Evolutionary conservation across 1,284 basidiomycete species (phyloP).

Genomic region (Austropuccinia psidii): DNA sequence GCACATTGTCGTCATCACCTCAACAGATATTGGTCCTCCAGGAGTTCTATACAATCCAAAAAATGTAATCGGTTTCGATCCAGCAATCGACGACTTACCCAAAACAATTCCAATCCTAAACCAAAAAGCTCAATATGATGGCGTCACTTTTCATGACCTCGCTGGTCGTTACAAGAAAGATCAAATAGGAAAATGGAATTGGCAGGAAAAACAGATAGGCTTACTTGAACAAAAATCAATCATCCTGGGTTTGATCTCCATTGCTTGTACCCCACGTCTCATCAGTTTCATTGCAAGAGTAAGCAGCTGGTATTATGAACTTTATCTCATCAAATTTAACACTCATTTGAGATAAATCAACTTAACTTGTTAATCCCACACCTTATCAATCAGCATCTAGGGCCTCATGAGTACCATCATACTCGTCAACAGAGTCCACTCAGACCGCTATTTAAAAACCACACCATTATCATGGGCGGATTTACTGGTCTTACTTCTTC

Average conservation of each 20-base stretch:
- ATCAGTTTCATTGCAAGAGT: constrained; percentile 8
- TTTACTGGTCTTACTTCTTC: constrained; percentile 3
- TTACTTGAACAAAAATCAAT: constrained; percentile 25
- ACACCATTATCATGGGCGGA: background rate
- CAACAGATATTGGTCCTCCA: constrained; percentile 17
- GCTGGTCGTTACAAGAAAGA: constrained; percentile 5
- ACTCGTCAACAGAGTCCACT: background rate
- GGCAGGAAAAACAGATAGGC: constrained; percentile 13
- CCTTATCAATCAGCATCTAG: background rate
- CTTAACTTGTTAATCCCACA: background rate
- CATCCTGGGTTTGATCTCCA: background rate
- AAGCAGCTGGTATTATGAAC: background rate
- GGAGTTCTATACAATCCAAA: background rate
- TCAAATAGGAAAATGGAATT: constrained; percentile 1
- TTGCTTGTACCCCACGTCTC: background rate
- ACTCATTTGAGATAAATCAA: background rate
- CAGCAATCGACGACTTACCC: constrained; percentile 1
- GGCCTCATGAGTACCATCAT: background rate
- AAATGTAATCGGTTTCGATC: constrained; percentile 9
- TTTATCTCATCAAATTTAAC: background rate
- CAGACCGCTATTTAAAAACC: background rate
- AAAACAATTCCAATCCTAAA: constrained; percentile 5
- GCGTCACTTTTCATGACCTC: constrained; percentile 18
- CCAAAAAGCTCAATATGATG: constrained; percentile 19
- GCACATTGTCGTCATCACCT: constrained; percentile 28